phyloP scores from a whole-genome alignment of 2,329 filamentous ascomycete species.

The Claviceps citrina region DNA sequence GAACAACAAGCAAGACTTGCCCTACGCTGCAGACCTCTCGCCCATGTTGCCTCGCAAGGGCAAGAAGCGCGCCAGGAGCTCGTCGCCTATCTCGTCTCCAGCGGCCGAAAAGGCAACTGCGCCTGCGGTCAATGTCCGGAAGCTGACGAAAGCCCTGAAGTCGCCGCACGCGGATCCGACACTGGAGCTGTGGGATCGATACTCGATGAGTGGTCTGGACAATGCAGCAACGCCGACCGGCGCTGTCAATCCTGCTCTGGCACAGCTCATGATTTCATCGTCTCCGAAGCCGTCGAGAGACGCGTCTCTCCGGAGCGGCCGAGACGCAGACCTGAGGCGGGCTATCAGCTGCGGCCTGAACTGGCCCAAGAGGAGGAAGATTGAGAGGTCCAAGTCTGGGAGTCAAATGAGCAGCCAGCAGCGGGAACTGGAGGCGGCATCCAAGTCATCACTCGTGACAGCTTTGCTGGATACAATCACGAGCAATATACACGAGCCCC shows the following conservation, averaged over 20 bases:
- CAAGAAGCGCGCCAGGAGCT: slow-evolving; percentile 57
- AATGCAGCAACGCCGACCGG: slow-evolving; percentile 28
- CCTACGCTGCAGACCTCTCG: slow-evolving; percentile 27
- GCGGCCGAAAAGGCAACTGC: slow-evolving; percentile 28
- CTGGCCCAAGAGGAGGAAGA: slow-evolving; percentile 55
- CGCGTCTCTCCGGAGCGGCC: slow-evolving; percentile 24
- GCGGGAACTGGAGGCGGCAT: slow-evolving; percentile 31
- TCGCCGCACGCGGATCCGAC: slow-evolving; percentile 59
- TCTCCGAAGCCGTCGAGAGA: slow-evolving; percentile 46
- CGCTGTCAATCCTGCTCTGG: slow-evolving; percentile 40
- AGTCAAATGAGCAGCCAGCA: slow-evolving; percentile 18
- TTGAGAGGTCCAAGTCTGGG: slow-evolving; percentile 31
- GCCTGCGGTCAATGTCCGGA: slow-evolving; percentile 40
- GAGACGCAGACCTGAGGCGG: slow-evolving; percentile 35
- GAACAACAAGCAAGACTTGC: slow-evolving; percentile 34
- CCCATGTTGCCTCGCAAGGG: slow-evolving; percentile 35
- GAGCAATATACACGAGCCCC: slow-evolving; percentile 32
- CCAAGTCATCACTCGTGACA: slow-evolving; percentile 42
- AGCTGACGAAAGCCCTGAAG: slow-evolving; percentile 41
- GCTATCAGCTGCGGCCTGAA: slow-evolving; percentile 54
- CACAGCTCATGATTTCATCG: slow-evolving; percentile 53
- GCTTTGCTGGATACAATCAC: slow-evolving; percentile 52
- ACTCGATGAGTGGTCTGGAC: slow-evolving; percentile 35
- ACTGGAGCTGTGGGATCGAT: slow-evolving; percentile 63
- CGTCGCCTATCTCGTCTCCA: slow-evolving; percentile 57